Evolutionary conservation across 1,284 basidiomycete species (phyloP).

Genomic region (Irpex lacteus): DNA sequence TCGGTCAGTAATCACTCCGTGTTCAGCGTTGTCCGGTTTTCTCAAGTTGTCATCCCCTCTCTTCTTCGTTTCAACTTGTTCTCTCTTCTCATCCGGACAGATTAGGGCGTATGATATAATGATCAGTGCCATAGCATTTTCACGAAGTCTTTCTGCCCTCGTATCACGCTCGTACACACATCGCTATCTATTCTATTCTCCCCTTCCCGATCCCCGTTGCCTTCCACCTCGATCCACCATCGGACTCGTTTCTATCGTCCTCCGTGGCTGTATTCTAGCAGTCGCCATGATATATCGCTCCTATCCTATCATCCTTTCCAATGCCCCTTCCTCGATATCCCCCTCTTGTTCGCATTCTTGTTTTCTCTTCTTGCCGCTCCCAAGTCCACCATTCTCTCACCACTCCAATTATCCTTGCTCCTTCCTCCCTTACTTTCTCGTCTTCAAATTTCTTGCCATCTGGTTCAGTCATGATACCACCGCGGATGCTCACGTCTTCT

Average conservation of each 20-base stretch:
- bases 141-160: not conserved
- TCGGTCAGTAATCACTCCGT: not conserved
- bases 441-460: not conserved
- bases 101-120: not conserved
- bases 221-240: slow-evolving; percentile 4
- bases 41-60: not conserved
- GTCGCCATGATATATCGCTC: slow-evolving; percentile 9
- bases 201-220: not conserved
- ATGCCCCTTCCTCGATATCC: not conserved
- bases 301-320: slow-evolving; percentile 13
- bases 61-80: not conserved
- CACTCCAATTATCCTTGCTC: not conserved
- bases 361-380: not conserved
- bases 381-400: not conserved
- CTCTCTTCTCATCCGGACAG: not conserved
- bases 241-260: slow-evolving; percentile 9
- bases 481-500: not conserved
- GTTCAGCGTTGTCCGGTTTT: not conserved
- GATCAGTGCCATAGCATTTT: not conserved
- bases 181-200: slow-evolving; percentile 6
- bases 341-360: not conserved
- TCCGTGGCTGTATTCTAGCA: slow-evolving; percentile 13
- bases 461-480: not conserved
- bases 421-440: not conserved
- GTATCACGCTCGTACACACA: slow-evolving; percentile 4